Conservation (phyloP, 495 filamentous ascomycete genomes). For the Cercophora newfieldiana region DNA sequence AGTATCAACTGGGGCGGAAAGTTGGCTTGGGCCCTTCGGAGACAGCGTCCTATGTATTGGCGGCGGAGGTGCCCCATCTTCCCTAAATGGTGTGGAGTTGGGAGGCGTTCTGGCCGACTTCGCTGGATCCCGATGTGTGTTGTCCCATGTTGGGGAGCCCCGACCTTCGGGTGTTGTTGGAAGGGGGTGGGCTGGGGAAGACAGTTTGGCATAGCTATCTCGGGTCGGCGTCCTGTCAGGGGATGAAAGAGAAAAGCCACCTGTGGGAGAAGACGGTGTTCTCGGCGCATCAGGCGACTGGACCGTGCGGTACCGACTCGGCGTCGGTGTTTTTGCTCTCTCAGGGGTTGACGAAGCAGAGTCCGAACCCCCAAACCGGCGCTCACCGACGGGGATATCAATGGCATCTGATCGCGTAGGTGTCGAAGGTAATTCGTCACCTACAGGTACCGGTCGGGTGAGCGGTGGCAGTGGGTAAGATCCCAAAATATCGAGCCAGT, state of each 20-base stretch:
- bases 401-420: slow-evolving; percentile 56
- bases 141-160: slow-evolving; percentile 19
- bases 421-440: slow-evolving; percentile 30
- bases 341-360: slow-evolving; percentile 7
- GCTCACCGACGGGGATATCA: slow-evolving; percentile 77
- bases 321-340: slow-evolving; percentile 34
- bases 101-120: slow-evolving; percentile 45
- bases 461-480: slow-evolving; percentile 71
- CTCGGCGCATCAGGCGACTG: slow-evolving; percentile 22
- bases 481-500: slow-evolving; percentile 88
- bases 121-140: slow-evolving; percentile 36
- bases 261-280: slow-evolving; percentile 24
- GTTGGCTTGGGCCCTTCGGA: slow-evolving; percentile 43
- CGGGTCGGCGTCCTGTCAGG: slow-evolving; percentile 35
- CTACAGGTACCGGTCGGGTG: slow-evolving; percentile 37
- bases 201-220: slow-evolving; percentile 28
- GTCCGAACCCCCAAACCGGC: slow-evolving; percentile 35
- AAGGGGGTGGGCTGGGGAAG: not conserved
- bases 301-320: slow-evolving; percentile 26
- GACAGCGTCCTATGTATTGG: slow-evolving; percentile 51
- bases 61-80: slow-evolving; percentile 52
- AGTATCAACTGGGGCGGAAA: slow-evolving; percentile 52
- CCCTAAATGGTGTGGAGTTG: slow-evolving; percentile 38
- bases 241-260: slow-evolving; percentile 12
- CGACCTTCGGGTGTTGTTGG: slow-evolving; percentile 2